Evolutionary conservation across 257 asterid genomes (phyloP).

Genomic region (Paulownia fortunei): DNA sequence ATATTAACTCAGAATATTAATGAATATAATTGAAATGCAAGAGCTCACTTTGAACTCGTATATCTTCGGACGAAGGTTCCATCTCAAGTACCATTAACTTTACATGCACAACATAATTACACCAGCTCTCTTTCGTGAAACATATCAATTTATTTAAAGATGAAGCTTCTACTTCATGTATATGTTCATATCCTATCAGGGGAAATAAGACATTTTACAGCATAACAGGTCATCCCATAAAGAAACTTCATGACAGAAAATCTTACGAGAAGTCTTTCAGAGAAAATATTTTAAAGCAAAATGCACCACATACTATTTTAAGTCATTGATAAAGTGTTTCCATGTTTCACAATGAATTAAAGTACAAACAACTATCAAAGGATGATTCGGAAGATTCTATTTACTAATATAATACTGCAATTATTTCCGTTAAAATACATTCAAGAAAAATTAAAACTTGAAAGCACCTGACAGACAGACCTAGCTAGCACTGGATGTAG

Average conservation of each 20-base stretch:
- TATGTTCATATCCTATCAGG: too few relatives aligned
- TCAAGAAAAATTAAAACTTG: slow-evolving; percentile 1
- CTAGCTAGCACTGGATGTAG: slow-evolving; percentile 36
- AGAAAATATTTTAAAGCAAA: neutral
- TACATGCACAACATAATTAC: too few relatives aligned
- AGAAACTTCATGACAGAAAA: neutral
- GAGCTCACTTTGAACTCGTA: neutral
- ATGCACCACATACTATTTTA: neutral
- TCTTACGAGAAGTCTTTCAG: neutral
- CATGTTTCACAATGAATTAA: neutral
- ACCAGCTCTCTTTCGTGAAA: neutral
- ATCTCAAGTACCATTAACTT: too few relatives aligned
- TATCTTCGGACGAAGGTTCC: neutral
- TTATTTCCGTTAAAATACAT: slow-evolving; percentile 15
- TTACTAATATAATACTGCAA: slow-evolving; percentile 3
- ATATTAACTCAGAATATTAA: neutral
- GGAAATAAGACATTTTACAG: too few relatives aligned
- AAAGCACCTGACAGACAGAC: slow-evolving; percentile 36
- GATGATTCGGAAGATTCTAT: slow-evolving; percentile 15
- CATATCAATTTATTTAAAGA: neutral
- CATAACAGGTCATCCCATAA: neutral
- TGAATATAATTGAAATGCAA: neutral
- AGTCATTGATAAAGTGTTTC: neutral
- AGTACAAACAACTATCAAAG: neutral
- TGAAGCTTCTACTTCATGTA: neutral